These are phyloP conservation scores for Butyriboletus loyo DNA, from an alignment of 768 basidiomycete genomes.

Conservation along the genomic window DNA sequence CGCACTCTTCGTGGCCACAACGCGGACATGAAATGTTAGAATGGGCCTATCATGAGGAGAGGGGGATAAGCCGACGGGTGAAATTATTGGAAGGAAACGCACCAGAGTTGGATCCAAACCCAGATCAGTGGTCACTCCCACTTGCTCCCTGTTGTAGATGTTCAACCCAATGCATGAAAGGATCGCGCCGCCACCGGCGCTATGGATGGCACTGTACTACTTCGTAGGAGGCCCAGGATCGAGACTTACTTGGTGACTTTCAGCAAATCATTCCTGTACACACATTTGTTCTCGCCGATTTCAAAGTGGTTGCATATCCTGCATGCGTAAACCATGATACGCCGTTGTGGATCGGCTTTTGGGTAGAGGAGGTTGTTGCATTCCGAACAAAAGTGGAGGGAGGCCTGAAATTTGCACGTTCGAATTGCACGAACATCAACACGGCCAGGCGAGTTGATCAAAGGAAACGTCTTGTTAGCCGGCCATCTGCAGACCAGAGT, in stretches of 20 bases:
- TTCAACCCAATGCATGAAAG: neutral
- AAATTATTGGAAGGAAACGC: conserved; percentile 16
- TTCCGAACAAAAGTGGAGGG: conserved; percentile 88
- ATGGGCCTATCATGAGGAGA: conserved; percentile 56
- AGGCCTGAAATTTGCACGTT: conserved; percentile 47
- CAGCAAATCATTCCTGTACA: conserved; percentile 90
- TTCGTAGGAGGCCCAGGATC: neutral
- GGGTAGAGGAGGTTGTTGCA: conserved; percentile 96
- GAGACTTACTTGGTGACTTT: conserved; percentile 82
- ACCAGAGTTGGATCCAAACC: conserved; percentile 89
- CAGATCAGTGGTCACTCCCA: conserved; percentile 86
- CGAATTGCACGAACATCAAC: neutral
- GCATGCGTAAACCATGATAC: conserved; percentile 87
- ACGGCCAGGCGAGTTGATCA: neutral
- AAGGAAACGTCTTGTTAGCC: conserved; percentile 16
- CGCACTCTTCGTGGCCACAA: conserved; percentile 82
- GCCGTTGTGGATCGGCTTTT: conserved; percentile 82
- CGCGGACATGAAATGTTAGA: conserved; percentile 79
- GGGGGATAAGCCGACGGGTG: neutral
- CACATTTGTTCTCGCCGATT: conserved; percentile 81
- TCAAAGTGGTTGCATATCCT: conserved; percentile 88
- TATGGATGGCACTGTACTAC: neutral
- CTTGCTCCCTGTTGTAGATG: conserved; percentile 68
- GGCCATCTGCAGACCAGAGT: conserved; percentile 1
- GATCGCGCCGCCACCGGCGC: conserved; percentile 14